Evolutionary conservation across 2,329 filamentous ascomycete species (phyloP).

Genomic region (Colletotrichum sp.): DNA sequence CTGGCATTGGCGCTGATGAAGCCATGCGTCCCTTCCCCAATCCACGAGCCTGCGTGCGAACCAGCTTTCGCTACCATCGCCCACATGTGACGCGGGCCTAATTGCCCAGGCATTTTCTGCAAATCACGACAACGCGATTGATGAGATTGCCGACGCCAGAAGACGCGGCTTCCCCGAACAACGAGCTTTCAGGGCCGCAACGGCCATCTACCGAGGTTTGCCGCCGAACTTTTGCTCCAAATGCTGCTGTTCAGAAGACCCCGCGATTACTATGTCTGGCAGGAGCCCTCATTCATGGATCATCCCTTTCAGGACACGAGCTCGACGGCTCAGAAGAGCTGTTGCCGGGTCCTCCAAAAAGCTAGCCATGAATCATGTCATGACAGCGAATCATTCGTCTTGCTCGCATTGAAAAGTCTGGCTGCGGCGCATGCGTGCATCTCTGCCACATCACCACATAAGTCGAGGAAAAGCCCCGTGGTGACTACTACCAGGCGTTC

Average conservation of each 20-base stretch:
- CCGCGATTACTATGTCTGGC: neutral
- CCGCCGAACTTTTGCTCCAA: neutral
- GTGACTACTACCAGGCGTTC: neutral
- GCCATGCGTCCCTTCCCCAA: neutral
- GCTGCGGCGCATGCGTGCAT: neutral
- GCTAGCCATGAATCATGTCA: neutral
- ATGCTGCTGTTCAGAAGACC: neutral
- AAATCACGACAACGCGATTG: neutral
- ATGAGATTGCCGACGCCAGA: neutral
- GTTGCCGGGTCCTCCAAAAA: neutral
- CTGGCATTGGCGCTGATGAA: neutral
- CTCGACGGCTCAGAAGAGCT: neutral
- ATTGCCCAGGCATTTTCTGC: neutral
- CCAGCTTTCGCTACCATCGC: neutral
- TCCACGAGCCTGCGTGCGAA: neutral
- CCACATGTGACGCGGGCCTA: neutral
- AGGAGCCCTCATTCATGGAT: neutral
- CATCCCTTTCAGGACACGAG: neutral
- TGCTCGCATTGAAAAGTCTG: neutral
- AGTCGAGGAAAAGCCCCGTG: neutral
- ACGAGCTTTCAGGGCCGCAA: neutral
- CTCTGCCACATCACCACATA: neutral
- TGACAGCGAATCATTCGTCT: neutral
- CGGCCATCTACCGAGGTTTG: neutral
- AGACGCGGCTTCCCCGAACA: too few species aligned